Evolutionary conservation across 2,329 filamentous ascomycete genomes (phyloP).

Genomic region (Cladophialophora immunda): DNA sequence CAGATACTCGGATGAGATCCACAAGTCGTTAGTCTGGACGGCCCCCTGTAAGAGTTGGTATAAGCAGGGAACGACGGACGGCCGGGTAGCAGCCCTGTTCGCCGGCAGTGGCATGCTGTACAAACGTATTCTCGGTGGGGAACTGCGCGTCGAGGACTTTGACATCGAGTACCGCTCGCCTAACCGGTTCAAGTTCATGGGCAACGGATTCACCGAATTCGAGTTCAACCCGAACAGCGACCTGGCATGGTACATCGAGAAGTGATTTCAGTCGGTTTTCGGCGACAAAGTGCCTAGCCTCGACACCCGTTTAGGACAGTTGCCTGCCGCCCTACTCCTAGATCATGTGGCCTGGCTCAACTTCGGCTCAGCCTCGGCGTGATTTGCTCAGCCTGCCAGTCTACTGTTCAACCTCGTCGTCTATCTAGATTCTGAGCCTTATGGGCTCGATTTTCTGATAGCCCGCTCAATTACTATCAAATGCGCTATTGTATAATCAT

Average conservation of each 20-base stretch:
- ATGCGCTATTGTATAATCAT: too few species aligned
- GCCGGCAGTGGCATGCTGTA: slow-evolving; percentile 45
- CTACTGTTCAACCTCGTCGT: too few species aligned
- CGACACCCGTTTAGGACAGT: too few species aligned
- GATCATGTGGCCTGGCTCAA: too few species aligned
- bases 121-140: neutral
- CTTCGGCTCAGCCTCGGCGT: too few species aligned
- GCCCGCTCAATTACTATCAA: too few species aligned
- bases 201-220: slow-evolving; percentile 56
- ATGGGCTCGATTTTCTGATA: too few species aligned
- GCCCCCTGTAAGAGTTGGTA: slow-evolving; percentile 34
- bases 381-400: too few species aligned
- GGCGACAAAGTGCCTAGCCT: too few species aligned
- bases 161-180: slow-evolving; percentile 54
- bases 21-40: slow-evolving; percentile 44
- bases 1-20: slow-evolving; percentile 46
- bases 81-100: slow-evolving; percentile 31
- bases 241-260: slow-evolving; percentile 43
- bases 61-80: slow-evolving; percentile 28
- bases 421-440: too few species aligned
- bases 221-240: slow-evolving; percentile 42
- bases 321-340: too few species aligned
- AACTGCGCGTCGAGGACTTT: slow-evolving; percentile 56
- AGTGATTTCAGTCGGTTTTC: too few species aligned
- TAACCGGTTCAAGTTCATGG: slow-evolving; percentile 60